Base-by-base conservation (phyloP, 2,329 filamentous ascomycete genomes). In the Ophiostoma novo-ulmi region DNA sequence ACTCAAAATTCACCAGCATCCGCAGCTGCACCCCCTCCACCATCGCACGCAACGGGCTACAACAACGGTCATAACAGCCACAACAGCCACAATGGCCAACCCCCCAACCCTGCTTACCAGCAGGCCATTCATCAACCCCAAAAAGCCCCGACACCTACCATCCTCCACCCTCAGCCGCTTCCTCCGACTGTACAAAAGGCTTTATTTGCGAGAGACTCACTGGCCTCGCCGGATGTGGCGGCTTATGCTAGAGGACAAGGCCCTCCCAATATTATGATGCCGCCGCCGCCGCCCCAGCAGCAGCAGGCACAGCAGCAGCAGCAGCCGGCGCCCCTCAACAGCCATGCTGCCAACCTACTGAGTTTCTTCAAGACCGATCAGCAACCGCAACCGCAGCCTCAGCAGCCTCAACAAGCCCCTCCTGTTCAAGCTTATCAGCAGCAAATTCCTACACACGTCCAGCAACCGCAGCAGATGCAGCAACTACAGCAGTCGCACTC, bases 161-260 rank as follows among this genome's bases (percentile, higher is more conserved):
- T 80, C 7, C 71, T 81, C 13, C 81, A 82, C 69, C 84, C 84
- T 0, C 85, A 86, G 69, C 83, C 85, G 11, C 77, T 85, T 13
- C 85, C 85, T 38, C 85, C 85, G 7, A 84, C 87, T 66, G 84
- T 86, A 1, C 85, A 87, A 71, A 82, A 83, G 72, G 81, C 82
- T 7, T 78, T 85, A 70, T 83, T 87, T 63, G 81, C 82, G n/a
- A 76, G 79, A 58, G 78, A 77, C n/a, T 76, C 80, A 64, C 74
- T 78, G 14, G 77, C 78, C 13, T 79, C 80, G 6, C 80, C 78
- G 36, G 80, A 76, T 72, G 77, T 74, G 65, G 76, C 74, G 65
- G 52, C 39, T 2, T 31, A 71, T 22, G 41, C 69, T 20, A 64
- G 65, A 11, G 63, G 63, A 39, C 63, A 65, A 39, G 63, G 35